phyloP scores from a whole-genome alignment of 257 asterid genomes.

The Nicotiana sylvestris region DNA sequence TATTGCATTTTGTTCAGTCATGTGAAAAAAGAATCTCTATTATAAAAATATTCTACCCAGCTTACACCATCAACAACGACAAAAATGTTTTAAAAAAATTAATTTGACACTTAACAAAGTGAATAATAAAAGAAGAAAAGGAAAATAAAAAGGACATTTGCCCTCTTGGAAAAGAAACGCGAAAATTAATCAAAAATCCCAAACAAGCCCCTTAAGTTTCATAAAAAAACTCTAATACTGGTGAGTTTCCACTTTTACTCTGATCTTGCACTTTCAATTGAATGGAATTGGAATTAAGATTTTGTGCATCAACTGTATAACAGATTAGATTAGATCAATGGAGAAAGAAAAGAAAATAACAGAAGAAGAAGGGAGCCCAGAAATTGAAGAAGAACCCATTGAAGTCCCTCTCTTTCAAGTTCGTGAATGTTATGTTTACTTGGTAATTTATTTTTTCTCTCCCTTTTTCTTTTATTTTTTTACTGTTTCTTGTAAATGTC shows the following conservation, averaged over 20 bases:
- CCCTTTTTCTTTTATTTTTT: background rate
- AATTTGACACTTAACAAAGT: background rate
- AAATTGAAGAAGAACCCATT: conserved; percentile 51
- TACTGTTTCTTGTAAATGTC: background rate
- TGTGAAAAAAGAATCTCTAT: too few relatives aligned
- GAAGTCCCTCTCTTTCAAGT: conserved; percentile 79
- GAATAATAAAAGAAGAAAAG: background rate
- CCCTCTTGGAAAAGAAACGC: background rate
- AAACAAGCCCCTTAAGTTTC: background rate
- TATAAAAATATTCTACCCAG: too few relatives aligned
- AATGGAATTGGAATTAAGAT: background rate
- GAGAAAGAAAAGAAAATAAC: conserved; percentile 43
- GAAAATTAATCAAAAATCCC: background rate
- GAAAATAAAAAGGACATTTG: background rate
- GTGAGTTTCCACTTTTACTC: background rate
- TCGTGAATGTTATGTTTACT: conserved; percentile 80
- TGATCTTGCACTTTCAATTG: conserved; percentile 6
- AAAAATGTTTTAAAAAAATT: too few relatives aligned
- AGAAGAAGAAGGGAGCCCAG: conserved; percentile 19
- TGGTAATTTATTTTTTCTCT: conserved; percentile 41
- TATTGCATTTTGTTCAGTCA: too few relatives aligned
- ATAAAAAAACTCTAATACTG: background rate
- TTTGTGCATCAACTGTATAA: background rate
- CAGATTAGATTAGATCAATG: conserved; percentile 27
- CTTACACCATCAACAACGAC: too few relatives aligned